Percentiles rank a stretch among this genome's conserved stretches.
Evolutionary conservation across 257 asterid species (phyloP).

Genomic region (Phtheirospermum japonicum): DNA sequence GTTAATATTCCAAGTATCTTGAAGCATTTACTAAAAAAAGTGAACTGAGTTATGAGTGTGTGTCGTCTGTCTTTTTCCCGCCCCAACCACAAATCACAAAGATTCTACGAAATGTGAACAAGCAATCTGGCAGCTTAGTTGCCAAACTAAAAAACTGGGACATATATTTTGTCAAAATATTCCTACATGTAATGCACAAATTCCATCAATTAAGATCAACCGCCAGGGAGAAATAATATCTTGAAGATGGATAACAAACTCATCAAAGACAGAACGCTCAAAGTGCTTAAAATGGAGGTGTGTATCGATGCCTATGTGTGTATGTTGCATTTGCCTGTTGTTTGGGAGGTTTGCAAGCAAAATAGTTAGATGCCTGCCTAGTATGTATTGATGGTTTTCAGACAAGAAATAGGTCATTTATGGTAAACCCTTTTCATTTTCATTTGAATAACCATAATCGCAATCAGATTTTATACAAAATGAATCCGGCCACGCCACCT

Average conservation of each 20-base stretch:
- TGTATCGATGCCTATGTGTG: too few species aligned
- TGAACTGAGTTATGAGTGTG: conserved; percentile 1
- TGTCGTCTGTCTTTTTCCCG: not conserved
- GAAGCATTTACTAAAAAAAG: not conserved
- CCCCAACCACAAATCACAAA: not conserved
- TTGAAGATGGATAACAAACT: not conserved
- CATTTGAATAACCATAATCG: not conserved
- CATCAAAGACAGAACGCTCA: not conserved
- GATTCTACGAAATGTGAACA: not conserved
- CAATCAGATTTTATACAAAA: not conserved
- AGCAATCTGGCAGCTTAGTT: not conserved
- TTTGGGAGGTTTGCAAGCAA: not conserved
- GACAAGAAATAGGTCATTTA: conserved; percentile 1
- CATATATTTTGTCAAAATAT: not conserved
- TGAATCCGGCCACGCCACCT: not conserved
- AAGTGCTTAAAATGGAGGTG: not conserved
- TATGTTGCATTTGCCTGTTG: not conserved
- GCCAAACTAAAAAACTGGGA: not conserved
- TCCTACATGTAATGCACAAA: not conserved
- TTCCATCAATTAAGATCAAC: not conserved
- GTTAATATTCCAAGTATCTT: not conserved
- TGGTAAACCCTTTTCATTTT: not conserved
- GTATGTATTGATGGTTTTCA: not conserved
- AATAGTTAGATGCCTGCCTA: conserved; percentile 5
- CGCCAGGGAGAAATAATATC: not conserved